These are phyloP conservation scores for Schizosaccharomyces versatilis DNA, from an alignment of 1,139 yeast genomes.

Conservation along the genomic window DNA sequence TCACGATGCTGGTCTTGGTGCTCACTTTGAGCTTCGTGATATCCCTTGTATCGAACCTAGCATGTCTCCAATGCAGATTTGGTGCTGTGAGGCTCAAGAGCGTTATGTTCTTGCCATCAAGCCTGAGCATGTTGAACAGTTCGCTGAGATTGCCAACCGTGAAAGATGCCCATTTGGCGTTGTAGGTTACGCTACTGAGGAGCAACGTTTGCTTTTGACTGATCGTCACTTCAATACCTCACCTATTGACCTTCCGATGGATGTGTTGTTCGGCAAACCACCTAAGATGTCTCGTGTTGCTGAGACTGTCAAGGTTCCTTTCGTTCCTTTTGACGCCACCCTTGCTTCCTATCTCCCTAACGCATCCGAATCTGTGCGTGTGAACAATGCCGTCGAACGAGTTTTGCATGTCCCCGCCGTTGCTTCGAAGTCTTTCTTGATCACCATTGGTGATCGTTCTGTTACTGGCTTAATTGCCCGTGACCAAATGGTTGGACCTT, in stretches of 20 bases:
- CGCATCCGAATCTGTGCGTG: background rate
- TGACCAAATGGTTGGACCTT: conserved; percentile 98
- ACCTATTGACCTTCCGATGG: conserved; percentile 92
- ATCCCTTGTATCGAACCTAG: conserved; percentile 86
- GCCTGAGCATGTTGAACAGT: conserved; percentile 49
- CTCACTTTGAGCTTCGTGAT: conserved; percentile 72
- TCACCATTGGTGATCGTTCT: conserved; percentile 92
- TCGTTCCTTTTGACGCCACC: conserved; percentile 30
- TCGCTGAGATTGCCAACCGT: conserved; percentile 65
- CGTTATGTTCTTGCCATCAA: conserved; percentile 88
- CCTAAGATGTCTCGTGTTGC: conserved; percentile 77
- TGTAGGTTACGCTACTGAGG: conserved; percentile 83
- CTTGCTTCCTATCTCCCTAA: conserved; percentile 21
- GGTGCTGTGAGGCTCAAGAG: conserved; percentile 99
- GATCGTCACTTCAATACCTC: conserved; percentile 56
- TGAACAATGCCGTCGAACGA: conserved; percentile 46
- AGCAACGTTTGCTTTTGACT: conserved; percentile 57
- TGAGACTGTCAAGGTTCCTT: conserved; percentile 25
- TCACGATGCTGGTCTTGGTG: conserved; percentile 91
- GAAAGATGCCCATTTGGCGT: conserved; percentile 94
- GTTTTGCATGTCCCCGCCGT: conserved; percentile 82
- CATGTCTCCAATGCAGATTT: conserved; percentile 98
- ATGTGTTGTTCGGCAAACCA: conserved; percentile 88
- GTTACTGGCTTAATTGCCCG: conserved; percentile 92
- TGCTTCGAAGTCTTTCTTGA: conserved; percentile 81